Evolutionary conservation across 352 stramenopile genomes (phyloP), one percentile per base, ranked within the genome.

Genomic region (Phytopythium helicoides): DNA sequence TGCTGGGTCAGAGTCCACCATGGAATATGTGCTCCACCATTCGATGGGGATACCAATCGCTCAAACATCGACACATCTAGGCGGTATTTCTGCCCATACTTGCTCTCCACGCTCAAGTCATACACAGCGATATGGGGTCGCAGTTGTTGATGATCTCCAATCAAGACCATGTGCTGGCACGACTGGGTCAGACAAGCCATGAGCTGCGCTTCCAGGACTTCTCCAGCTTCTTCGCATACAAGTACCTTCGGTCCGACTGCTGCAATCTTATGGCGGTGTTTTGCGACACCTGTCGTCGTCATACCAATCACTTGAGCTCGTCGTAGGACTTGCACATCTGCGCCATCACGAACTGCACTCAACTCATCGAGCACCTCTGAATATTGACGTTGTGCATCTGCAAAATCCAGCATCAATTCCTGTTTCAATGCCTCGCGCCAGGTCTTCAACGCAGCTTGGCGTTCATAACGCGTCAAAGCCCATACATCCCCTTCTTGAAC

Each of bases 101-200:
- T 36, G 21, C 65, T 75, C 36, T 83, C 71, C 36, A 78, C 74
- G 19, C 77, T 90, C 1, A 96, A 64, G 3, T 75, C 76, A 65
- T 92, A 83, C 23, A 76, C 71, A n/a, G 78, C 69, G 41, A 92
- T 71, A 18, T 87, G 80, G 2, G 88, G 88, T 12, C 85, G 73
- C 26, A 97, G 61, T 55, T 97, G 88, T 47, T 87, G 64, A 62
- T 97, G 88, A 53, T 96, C 88, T 19, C 86, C 88, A 64, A 97
- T 97, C 19, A 94, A 52, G 46, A 96, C 83, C 2, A 97, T 57
- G 54, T 95, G 86, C 45, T 95, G 76, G 25, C 73, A 91, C 1
- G 62, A 56, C 14, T 72, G 62, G n/a, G 70, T 72, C 34, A 93
- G 53, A 39, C 76, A 85, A 34, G 73, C 64, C 48, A 87, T 62